Percentiles rank a stretch among this genome's conserved stretches.
Conservation (phyloP, 2,329 filamentous ascomycete genomes). For the Epicoccum sorghinum region DNA sequence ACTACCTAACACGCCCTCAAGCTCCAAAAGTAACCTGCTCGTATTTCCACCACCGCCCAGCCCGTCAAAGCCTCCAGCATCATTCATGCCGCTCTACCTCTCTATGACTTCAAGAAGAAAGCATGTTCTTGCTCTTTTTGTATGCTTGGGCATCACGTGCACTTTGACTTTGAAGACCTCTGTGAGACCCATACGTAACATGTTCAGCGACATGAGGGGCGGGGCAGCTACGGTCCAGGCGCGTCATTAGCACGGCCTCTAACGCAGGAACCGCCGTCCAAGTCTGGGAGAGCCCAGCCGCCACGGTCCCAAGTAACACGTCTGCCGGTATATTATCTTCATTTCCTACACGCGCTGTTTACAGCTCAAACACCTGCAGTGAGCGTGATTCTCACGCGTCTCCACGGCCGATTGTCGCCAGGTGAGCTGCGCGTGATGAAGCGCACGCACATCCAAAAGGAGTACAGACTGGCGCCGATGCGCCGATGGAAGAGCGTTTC, state of each 20-base stretch:
- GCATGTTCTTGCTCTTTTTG: no score
- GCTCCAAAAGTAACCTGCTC: no score
- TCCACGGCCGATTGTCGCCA: background rate
- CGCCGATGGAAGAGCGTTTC: conserved; percentile 3
- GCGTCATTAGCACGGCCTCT: background rate
- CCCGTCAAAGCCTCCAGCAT: no score
- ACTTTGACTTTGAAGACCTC: no score
- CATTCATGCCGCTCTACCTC: no score
- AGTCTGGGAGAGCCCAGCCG: background rate
- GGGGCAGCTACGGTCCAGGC: conserved; percentile 5
- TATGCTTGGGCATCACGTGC: no score
- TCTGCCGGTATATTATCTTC: conserved; percentile 2
- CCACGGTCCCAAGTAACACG: conserved; percentile 10
- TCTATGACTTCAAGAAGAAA: no score
- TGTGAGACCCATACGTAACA: no score
- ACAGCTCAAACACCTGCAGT: background rate
- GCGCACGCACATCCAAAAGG: conserved; percentile 3
- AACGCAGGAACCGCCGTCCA: conserved; percentile 11
- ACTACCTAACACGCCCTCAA: background rate
- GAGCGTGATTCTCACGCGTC: conserved; percentile 5
- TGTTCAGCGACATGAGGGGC: background rate
- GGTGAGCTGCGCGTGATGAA: conserved; percentile 7
- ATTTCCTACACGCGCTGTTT: conserved; percentile 13
- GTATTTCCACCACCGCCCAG: no score
- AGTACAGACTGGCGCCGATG: conserved; percentile 6